Evolutionary conservation across 208 protist genomes (phyloP), one percentile per base, ranked within the genome.

Genomic region (Crithidia acanthocephali): DNA sequence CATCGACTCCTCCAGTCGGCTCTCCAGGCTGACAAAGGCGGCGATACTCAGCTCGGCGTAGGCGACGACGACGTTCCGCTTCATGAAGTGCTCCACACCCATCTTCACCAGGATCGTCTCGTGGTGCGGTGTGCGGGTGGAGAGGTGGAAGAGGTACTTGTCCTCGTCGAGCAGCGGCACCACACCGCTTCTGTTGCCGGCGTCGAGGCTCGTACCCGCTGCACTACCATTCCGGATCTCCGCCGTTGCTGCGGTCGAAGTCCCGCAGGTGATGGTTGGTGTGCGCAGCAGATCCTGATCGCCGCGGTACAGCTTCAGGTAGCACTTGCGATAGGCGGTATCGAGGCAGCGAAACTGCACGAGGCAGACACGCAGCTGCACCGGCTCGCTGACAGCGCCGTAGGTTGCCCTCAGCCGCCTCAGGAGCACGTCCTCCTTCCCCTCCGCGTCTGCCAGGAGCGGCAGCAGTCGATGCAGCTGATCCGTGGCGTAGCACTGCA

Each of bases 51-150:
- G 8, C 56, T 74, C 57, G 1, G 75, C 61, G 32, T 25, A 53
- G 16, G 66, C 74, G 30, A 73, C 63, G 16, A 73, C 66, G 23
- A 63, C 61, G 61, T 65, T 79, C 22, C 59, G 47, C n/a, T 45
- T 18, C 44, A 79, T 51, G 13, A 63, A 33, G 30, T 69, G 57
- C 25, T 51, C 37, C 30, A 63, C 52, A 16, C 60, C 66, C 53
- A 79, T 40, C 47, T 72, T 73, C 16, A 79, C 9, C 0, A 55
- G 45, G 0, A 79, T 2, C 0, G n/a, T 23, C 1, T 68, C 65
- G 22, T 64, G 61, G 11, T 71, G 65, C 30, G 65, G 65, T 8
- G 42, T 40, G 2, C 53, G 11, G 33, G 63, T 70, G 15, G 59
- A 25, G 11, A 79, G 35, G 44, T 61, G 9, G 0, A 72, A 63